phyloP scores from a whole-genome alignment of 768 basidiomycete species.

The Bullera alba region DNA sequence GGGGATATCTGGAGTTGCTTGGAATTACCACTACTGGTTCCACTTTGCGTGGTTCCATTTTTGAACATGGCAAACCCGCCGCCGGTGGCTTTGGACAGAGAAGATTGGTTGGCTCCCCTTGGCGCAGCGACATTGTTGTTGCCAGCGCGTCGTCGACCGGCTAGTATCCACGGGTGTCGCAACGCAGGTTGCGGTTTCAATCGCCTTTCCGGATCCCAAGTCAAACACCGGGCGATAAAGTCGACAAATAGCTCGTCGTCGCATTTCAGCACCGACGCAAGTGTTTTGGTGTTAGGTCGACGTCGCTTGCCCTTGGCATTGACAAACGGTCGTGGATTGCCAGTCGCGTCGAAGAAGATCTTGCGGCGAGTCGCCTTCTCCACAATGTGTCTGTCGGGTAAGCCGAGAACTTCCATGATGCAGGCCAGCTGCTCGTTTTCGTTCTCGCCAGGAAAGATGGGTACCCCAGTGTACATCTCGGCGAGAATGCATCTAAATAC shows the following conservation, averaged over 20 bases:
- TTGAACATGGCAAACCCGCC: no score
- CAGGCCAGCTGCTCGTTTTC: constrained; percentile 97
- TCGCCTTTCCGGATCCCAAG: constrained; percentile 95
- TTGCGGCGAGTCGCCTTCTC: constrained; percentile 89
- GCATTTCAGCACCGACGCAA: constrained; percentile 79
- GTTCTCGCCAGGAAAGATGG: constrained; percentile 98
- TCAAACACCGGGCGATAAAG: constrained; percentile 92
- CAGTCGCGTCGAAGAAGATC: constrained; percentile 91
- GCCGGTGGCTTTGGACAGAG: no score
- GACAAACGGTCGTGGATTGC: constrained; percentile 84
- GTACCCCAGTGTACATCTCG: constrained; percentile 93
- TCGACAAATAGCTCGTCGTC: constrained; percentile 95
- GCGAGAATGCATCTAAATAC: constrained; percentile 70
- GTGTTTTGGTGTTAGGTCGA: constrained; percentile 81
- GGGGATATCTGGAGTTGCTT: constrained; percentile 32
- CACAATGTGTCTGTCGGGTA: constrained; percentile 90
- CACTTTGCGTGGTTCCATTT: no score
- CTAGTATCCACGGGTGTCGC: constrained; percentile 79
- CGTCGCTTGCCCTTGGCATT: constrained; percentile 94
- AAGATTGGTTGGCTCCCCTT: no score
- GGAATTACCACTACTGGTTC: constrained; percentile 10
- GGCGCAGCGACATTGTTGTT: no score
- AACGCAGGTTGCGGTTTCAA: constrained; percentile 88
- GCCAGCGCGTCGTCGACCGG: constrained; percentile 51
- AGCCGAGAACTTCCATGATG: constrained; percentile 97